phyloP scores from a whole-genome alignment of 441 rosid species.

The Euphorbia celastroides region DNA sequence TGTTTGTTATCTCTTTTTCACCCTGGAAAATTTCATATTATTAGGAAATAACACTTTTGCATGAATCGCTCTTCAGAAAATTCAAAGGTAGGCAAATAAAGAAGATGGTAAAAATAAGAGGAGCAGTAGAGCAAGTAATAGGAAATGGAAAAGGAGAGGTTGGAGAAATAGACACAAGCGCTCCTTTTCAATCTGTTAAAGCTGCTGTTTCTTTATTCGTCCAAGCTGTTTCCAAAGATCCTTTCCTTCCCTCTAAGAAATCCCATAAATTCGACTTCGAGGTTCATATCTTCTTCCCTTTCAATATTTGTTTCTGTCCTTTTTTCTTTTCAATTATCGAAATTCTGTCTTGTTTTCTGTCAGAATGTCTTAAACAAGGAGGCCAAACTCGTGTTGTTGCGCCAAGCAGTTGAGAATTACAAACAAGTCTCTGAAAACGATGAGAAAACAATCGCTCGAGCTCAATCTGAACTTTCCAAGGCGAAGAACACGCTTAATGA shows the following conservation, averaged over 20 bases:
- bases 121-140: constrained; percentile 1
- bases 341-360: background rate
- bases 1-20: fast-evolving
- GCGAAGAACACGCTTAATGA: constrained; percentile 53
- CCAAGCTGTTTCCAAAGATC: constrained; percentile 50
- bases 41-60: too few species aligned
- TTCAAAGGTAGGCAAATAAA: background rate
- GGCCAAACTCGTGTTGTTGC: constrained; percentile 57
- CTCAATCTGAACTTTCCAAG: constrained; percentile 50
- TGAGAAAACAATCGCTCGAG: constrained; percentile 40
- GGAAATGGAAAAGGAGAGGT: constrained; percentile 55
- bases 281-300: constrained; percentile 27
- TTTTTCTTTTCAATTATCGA: background rate
- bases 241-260: constrained; percentile 28
- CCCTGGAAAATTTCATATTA: background rate
- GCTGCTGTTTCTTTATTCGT: constrained; percentile 87
- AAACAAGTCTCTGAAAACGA: constrained; percentile 45
- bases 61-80: background rate
- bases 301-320: too few species aligned
- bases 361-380: constrained; percentile 75
- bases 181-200: constrained; percentile 85
- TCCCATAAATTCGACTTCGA: constrained; percentile 53
- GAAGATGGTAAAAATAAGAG: constrained; percentile 29
- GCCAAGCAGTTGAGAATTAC: constrained; percentile 39
- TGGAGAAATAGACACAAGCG: constrained; percentile 91